Percentiles rank a stretch among this genome's conserved stretches.
Evolutionary conservation across 768 basidiomycete genomes (phyloP).

Genomic region (Leucocoprinus sp.): DNA sequence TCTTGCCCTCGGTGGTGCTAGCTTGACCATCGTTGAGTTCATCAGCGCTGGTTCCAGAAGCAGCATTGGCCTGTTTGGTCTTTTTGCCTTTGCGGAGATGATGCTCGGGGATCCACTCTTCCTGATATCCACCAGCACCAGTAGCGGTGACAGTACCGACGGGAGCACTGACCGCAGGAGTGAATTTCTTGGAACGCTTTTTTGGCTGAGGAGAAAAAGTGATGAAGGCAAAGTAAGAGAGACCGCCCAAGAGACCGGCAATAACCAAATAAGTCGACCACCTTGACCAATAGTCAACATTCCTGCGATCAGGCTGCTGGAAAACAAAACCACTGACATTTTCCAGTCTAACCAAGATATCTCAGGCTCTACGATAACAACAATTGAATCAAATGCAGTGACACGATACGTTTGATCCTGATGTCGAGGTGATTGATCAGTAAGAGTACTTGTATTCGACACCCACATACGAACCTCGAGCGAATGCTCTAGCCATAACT

Average conservation of each 20-base stretch:
- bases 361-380: slow-evolving; percentile 76
- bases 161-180: slow-evolving; percentile 42
- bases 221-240: slow-evolving; percentile 55
- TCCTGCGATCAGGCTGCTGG: neutral
- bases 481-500: slow-evolving; percentile 67
- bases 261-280: slow-evolving; percentile 70
- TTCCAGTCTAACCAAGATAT: slow-evolving; percentile 72
- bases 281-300: slow-evolving; percentile 18
- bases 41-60: slow-evolving; percentile 48
- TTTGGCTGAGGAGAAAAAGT: slow-evolving; percentile 60
- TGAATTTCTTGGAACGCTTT: slow-evolving; percentile 40
- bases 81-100: slow-evolving; percentile 65
- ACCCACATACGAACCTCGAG: slow-evolving; percentile 42
- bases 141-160: slow-evolving; percentile 53
- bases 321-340: slow-evolving; percentile 40
- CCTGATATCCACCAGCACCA: slow-evolving; percentile 65
- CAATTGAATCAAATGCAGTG: slow-evolving; percentile 64
- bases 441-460: neutral
- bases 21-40: slow-evolving; percentile 60
- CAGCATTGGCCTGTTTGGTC: slow-evolving; percentile 38
- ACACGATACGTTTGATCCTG: slow-evolving; percentile 56
- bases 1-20: slow-evolving; percentile 57
- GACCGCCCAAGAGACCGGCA: slow-evolving; percentile 50
- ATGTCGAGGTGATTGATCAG: slow-evolving; percentile 1
- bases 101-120: slow-evolving; percentile 92